Base-by-base conservation (phyloP, 2,329 filamentous ascomycete species). In the Colletotrichum sp. region DNA sequence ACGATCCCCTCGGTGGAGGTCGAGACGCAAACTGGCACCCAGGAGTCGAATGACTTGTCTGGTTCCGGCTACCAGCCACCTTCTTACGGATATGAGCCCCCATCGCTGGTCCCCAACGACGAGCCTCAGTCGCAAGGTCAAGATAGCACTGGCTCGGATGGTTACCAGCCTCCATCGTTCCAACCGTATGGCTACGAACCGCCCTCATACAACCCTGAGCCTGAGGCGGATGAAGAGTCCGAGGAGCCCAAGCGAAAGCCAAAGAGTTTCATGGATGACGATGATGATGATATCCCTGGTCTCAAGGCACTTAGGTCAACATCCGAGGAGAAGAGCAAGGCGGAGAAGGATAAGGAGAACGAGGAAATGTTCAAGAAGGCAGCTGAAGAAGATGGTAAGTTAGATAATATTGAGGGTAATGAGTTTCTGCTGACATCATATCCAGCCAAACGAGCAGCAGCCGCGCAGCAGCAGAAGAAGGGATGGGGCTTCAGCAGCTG, bases 401-500 rank as follows among this genome's bases (percentile, higher is more conserved):
- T 21, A 1, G 9, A 18, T 21, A 48, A 1, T 18, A 18, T 24
- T 32, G 43, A 26, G 16, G 43, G 57, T 18, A 63, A 36, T 52
- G 12, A 18, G 28, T 39, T 26, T 30, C 7, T 26, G 59, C 79
- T 80, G 79, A 81, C 78, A 14, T 74, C 3, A 10, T 10, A 26
- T 24, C 61, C 67, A 93, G 92, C 92, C 24, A 92, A 94, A 86
- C 91, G 91, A 72, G 91, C 90, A 74, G 87, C 87, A 75, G 85
- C 86, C 39, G 85, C 86, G 43, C 86, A 88, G 78, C 82, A 84
- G 65, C 79, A 82, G 26, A 94, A 93, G 85, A 92, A 92, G 79
- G 93, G 94, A 34, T 98, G 96, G 93, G 94, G 93, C 83, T 94
- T 98, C 73, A 90, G 92, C 36, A 93, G 95, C 67, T 98, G 96